These are phyloP conservation scores for Adansonia rubrostipa DNA, from an alignment of 441 rosid species.

Conservation along the genomic window DNA sequence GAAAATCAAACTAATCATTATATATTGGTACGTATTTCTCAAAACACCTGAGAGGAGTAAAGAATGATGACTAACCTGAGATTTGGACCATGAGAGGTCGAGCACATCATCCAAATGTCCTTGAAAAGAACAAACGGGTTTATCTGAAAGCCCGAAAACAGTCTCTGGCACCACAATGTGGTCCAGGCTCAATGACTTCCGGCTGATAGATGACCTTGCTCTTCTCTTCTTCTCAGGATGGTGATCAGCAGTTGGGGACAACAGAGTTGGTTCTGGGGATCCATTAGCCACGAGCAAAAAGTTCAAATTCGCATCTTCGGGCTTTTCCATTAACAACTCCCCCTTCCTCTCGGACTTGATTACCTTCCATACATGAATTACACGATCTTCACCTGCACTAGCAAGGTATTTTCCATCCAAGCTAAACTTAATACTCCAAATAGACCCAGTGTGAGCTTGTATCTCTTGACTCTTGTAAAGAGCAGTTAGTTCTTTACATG, in stretches of 20 bases:
- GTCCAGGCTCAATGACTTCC: conserved; percentile 76
- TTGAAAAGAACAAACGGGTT: conserved; percentile 61
- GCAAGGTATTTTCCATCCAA: conserved; percentile 82
- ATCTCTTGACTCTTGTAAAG: conserved; percentile 72
- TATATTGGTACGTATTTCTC: not conserved
- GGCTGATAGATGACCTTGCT: conserved; percentile 63
- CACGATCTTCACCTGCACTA: conserved; percentile 75
- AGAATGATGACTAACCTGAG: conserved; percentile 54
- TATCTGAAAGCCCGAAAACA: conserved; percentile 65
- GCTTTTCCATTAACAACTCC: conserved; percentile 71
- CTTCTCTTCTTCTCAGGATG: conserved; percentile 56
- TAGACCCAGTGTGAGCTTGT: conserved; percentile 71
- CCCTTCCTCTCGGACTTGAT: conserved; percentile 69
- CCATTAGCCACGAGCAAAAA: conserved; percentile 53
- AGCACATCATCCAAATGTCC: conserved; percentile 72
- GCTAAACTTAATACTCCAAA: conserved; percentile 81
- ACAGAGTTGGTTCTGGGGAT: conserved; percentile 54
- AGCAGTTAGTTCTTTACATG: conserved; percentile 64
- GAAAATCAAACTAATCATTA: conserved; percentile 4
- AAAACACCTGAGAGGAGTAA: not conserved
- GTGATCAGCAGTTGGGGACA: conserved; percentile 49
- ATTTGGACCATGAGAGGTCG: conserved; percentile 76
- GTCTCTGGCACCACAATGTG: conserved; percentile 58
- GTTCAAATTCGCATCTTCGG: conserved; percentile 63
- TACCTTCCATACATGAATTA: conserved; percentile 75